Percentiles rank a stretch among this genome's conserved stretches.
phyloP scores from a whole-genome alignment of 176 grass and related monocot genomes.

The Thalia dealbata region DNA sequence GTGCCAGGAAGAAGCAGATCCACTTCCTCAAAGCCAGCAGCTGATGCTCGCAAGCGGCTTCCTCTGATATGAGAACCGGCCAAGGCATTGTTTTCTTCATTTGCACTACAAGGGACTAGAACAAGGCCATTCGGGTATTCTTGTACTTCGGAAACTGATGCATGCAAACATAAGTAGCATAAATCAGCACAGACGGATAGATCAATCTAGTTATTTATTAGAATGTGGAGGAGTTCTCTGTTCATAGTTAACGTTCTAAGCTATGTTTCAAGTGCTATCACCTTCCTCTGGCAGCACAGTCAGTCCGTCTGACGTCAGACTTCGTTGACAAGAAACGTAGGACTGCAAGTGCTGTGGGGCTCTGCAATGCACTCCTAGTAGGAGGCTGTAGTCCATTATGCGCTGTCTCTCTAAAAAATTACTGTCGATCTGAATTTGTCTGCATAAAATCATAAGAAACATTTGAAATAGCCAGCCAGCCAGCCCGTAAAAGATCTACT shows the following conservation, averaged over 20 bases:
- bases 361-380: slow-evolving; percentile 95
- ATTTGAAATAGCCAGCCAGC: too few relatives aligned
- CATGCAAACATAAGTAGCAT: neutral
- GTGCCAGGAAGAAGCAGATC: slow-evolving; percentile 94
- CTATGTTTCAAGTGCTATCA: slow-evolving; percentile 1
- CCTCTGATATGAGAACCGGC: slow-evolving; percentile 89
- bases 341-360: slow-evolving; percentile 71
- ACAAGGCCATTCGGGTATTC: slow-evolving; percentile 79
- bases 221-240: too few relatives aligned
- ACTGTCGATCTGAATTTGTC: slow-evolving; percentile 89
- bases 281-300: slow-evolving; percentile 80
- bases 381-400: slow-evolving; percentile 98
- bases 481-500: neutral
- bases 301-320: slow-evolving; percentile 46
- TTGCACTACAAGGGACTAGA: slow-evolving; percentile 53
- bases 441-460: slow-evolving; percentile 16
- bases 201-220: neutral
- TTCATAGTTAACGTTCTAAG: neutral
- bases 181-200: neutral
- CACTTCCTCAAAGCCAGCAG: slow-evolving; percentile 95
- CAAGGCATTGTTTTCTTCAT: slow-evolving; percentile 52
- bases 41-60: slow-evolving; percentile 59
- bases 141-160: slow-evolving; percentile 41
- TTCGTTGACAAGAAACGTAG: slow-evolving; percentile 35
- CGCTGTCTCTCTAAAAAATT: slow-evolving; percentile 64